A percentile compares a stretch with the other conserved stretches of the same genome.
Conservation (phyloP, 139 green algal genomes). For the Coccomyxa sp. region DNA sequence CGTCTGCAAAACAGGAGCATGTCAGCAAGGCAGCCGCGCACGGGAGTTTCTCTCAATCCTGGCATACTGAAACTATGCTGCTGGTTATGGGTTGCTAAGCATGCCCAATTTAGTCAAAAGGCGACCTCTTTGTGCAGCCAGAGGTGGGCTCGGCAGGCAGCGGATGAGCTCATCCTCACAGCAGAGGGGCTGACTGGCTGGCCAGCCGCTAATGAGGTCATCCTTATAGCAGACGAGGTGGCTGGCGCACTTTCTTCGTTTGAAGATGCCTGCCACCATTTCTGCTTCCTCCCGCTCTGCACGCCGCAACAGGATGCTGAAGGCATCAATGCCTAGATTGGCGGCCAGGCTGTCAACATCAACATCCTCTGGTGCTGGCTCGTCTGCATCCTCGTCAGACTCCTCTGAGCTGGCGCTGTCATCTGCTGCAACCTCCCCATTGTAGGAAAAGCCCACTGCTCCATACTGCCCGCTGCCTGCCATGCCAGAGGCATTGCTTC, state of each 20-base stretch:
- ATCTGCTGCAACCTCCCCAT: constrained; percentile 5
- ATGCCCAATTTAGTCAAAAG: too few relatives aligned
- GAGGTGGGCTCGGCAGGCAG: not conserved
- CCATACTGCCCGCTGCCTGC: constrained; percentile 46
- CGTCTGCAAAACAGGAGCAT: constrained; percentile 17
- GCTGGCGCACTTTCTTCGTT: constrained; percentile 30
- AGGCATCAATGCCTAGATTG: constrained; percentile 52
- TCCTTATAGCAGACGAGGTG: too few relatives aligned
- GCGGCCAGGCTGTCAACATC: constrained; percentile 47
- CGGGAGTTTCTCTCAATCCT: too few relatives aligned
- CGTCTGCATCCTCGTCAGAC: constrained; percentile 21
- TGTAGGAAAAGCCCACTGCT: constrained; percentile 64
- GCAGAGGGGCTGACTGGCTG: not conserved
- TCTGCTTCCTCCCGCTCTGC: constrained; percentile 49
- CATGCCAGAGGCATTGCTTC: too few relatives aligned
- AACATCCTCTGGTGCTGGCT: constrained; percentile 31
- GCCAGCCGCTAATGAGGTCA: not conserved
- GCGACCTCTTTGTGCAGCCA: too few relatives aligned
- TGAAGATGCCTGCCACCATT: not conserved
- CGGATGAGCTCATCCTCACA: not conserved
- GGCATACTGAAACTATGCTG: too few relatives aligned
- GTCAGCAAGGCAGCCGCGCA: not conserved
- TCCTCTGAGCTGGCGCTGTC: constrained; percentile 2
- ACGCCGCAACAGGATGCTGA: constrained; percentile 54
- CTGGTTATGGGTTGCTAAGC: too few relatives aligned